Conservation (phyloP, 257 asterid species). For the Solanum habrochaites region DNA sequence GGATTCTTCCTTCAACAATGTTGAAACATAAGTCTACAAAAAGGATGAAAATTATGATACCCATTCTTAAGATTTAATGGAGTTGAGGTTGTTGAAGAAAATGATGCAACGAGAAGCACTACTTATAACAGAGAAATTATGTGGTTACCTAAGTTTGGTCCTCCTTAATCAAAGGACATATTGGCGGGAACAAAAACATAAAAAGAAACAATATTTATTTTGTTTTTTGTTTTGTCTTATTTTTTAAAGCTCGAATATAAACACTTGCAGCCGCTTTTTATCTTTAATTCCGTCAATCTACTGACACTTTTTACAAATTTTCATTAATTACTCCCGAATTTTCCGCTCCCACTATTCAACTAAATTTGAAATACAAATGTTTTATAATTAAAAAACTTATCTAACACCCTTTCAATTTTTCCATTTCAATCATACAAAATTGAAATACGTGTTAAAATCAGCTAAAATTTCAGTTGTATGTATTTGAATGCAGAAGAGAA, state of each 20-base stretch:
- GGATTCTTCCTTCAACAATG: constrained; percentile 33
- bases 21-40: background rate
- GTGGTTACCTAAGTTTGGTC: background rate
- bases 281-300: constrained; percentile 30
- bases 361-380: too few species aligned
- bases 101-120: constrained; percentile 9
- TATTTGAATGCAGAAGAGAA: background rate
- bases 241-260: background rate
- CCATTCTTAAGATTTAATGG: constrained; percentile 5
- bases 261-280: constrained; percentile 34
- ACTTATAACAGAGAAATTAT: constrained; percentile 32
- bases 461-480: background rate
- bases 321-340: background rate
- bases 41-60: constrained; percentile 2
- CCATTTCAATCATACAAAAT: background rate
- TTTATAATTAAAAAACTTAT: too few species aligned
- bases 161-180: constrained; percentile 32
- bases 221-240: too few species aligned
- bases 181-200: constrained; percentile 6
- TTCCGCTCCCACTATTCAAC: background rate
- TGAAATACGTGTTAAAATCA: background rate
- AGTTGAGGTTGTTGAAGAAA: background rate
- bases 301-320: background rate
- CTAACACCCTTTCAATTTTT: background rate
- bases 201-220: too few species aligned